Evolutionary conservation across 176 grass and related monocot genomes (phyloP).

Genomic region (Hordeum marinum): DNA sequence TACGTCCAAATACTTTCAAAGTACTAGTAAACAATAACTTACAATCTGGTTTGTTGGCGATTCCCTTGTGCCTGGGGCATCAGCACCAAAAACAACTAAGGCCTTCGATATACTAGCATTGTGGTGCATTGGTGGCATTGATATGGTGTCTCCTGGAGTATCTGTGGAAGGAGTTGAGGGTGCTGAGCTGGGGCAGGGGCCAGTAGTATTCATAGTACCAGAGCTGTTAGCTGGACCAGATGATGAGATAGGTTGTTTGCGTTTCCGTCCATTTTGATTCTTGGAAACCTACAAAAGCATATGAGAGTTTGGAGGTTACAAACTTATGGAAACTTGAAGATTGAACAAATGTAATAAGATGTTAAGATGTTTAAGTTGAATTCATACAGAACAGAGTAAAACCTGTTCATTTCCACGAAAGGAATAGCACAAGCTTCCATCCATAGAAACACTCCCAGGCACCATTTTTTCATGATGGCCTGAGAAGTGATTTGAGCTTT

Average conservation of each 20-base stretch:
- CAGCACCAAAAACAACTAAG: constrained; percentile 45
- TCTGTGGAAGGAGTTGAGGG: constrained; percentile 89
- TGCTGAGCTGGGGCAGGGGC: constrained; percentile 72
- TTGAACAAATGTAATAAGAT: constrained; percentile 14
- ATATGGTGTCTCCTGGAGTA: constrained; percentile 77
- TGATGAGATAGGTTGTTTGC: constrained; percentile 70
- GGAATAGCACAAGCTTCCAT: constrained; percentile 53
- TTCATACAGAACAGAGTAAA: constrained; percentile 4
- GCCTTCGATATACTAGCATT: constrained; percentile 49
- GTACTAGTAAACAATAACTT: constrained; percentile 25
- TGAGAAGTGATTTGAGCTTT: constrained; percentile 60
- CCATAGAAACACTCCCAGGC: constrained; percentile 45
- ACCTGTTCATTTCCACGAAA: constrained; percentile 74
- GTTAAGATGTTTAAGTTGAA: constrained; percentile 7
- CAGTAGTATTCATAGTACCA: constrained; percentile 76
- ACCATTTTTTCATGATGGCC: constrained; percentile 62
- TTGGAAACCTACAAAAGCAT: constrained; percentile 53
- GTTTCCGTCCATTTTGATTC: constrained; percentile 57
- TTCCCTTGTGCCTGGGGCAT: constrained; percentile 37
- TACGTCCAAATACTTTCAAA: not conserved
- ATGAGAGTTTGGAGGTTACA: constrained; percentile 4
- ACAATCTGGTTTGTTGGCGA: constrained; percentile 75
- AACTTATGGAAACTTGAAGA: not conserved
- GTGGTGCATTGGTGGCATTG: constrained; percentile 48
- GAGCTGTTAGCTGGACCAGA: constrained; percentile 81